Evolutionary conservation across 2,329 filamentous ascomycete genomes (phyloP), one percentile per base, ranked within the genome.

Genomic region (Phyllosticta citribraziliensis): DNA sequence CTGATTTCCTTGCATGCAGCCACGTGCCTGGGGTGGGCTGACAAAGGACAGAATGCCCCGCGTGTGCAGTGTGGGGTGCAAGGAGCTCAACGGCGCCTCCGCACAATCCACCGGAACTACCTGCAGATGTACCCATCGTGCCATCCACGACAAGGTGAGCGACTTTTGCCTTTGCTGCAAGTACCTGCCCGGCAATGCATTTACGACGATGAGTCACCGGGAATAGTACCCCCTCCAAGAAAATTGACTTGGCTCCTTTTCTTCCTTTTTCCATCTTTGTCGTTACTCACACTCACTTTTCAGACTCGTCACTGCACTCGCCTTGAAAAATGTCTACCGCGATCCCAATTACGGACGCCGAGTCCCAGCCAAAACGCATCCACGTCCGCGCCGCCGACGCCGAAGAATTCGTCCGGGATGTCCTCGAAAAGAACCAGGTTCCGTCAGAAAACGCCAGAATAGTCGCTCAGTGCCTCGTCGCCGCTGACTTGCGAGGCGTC

Each of bases 401-500:
- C 25, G 67, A 66, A 55, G 57, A 62, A 3, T 84, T 86, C 60
- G 77, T 83, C 5, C 73, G 80, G 66, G 73, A 74, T 5, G 74
- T 89, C 12, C 80, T 89, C 33, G 78, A 25, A 85, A 89, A 67
- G 82, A 83, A 2, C 6, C 9, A 47, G 22, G 85, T 89, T 0
- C 73, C 84, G 0, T 60, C 72, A 0, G 70, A 78, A 2, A 82
- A 88, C 65, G 87, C 89, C 17, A 65, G 74, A 3, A 83, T 84
- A 40, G 75, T 91, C 12, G 84, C 88, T n/a, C 75, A 76, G 63
- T 88, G 85, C 64, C 82, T 93, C 1, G 80, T 92, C 1, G 82
- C 84, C 40, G 89, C 89, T 12, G 89, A 93, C 67, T 81, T 93
- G 0, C 85, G 89, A 51, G 89, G 88, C 56, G 85, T 92, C 25